phyloP scores from a whole-genome alignment of 2,329 filamentous ascomycete species.

The Magnaporthales sp. region DNA sequence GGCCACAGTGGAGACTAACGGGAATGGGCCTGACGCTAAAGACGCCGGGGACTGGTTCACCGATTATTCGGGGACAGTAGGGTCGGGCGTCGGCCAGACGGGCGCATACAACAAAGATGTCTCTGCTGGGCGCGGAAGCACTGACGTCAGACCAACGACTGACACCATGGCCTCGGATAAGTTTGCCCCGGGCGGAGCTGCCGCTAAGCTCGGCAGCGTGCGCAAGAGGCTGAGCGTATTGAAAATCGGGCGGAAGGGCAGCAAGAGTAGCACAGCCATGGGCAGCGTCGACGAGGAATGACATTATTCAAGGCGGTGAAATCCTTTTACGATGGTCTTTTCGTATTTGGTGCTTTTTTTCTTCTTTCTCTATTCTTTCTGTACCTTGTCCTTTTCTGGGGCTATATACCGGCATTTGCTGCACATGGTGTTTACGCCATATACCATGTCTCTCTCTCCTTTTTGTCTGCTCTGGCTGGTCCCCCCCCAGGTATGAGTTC shows the following conservation, averaged over 20 bases:
- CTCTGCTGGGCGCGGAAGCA: conserved; percentile 12
- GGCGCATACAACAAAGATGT: not conserved
- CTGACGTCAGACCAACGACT: conserved; percentile 10
- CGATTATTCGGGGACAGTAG: conserved; percentile 15
- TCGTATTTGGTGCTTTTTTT: conserved; percentile 4
- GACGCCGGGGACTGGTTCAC: conserved; percentile 20
- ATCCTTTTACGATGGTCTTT: not conserved
- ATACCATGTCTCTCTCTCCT: not conserved
- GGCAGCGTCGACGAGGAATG: conserved; percentile 48
- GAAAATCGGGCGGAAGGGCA: conserved; percentile 63
- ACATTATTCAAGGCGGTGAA: conserved; percentile 6
- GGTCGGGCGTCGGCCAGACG: not conserved
- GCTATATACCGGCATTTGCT: not conserved
- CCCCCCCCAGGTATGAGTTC: not conserved
- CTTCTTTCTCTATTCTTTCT: not conserved
- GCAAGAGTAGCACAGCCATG: conserved; percentile 44
- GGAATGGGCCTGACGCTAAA: conserved; percentile 8
- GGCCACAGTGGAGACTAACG: not conserved
- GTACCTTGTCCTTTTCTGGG: not conserved
- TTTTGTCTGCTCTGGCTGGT: not conserved
- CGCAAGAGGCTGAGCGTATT: conserved; percentile 73
- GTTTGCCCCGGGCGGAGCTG: conserved; percentile 14
- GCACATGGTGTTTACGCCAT: not conserved
- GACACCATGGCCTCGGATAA: conserved; percentile 3
- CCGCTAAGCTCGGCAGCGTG: conserved; percentile 46